A percentile compares a stretch with the other conserved stretches of the same genome.
phyloP scores from a whole-genome alignment of 768 basidiomycete genomes.

The Hypsizygus marmoreus region DNA sequence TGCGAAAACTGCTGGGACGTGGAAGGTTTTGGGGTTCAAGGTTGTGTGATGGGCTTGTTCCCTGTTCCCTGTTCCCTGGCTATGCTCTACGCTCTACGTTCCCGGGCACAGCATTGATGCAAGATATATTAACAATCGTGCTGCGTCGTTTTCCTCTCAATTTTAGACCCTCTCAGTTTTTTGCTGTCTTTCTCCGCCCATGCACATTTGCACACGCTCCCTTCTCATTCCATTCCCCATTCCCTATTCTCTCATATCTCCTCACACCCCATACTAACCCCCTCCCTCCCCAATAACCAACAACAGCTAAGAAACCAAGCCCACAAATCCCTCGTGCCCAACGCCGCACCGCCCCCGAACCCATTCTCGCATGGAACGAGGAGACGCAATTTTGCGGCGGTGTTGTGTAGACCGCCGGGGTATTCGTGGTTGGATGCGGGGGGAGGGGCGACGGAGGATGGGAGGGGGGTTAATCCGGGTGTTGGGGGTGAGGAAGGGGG shows the following conservation, averaged over 20 bases:
- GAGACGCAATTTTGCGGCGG: conserved; percentile 70
- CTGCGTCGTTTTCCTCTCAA: no score
- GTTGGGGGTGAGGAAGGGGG: conserved; percentile 16
- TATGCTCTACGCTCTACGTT: no score
- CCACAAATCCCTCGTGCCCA: conserved; percentile 67
- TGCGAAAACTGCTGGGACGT: no score
- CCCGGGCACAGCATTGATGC: no score
- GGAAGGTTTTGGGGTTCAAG: no score
- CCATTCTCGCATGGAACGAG: conserved; percentile 85
- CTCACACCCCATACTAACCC: neutral
- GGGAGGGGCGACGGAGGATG: conserved; percentile 68
- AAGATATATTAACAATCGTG: no score
- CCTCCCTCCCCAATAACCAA: conserved; percentile 9
- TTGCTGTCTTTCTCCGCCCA: no score
- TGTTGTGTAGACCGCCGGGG: conserved; percentile 80
- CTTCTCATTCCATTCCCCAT: no score
- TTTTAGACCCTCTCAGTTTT: no score
- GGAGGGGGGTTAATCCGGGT: conserved; percentile 73
- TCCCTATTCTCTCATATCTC: neutral
- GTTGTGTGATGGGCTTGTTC: no score
- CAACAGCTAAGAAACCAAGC: conserved; percentile 83
- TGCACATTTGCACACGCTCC: no score
- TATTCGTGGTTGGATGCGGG: conserved; percentile 76
- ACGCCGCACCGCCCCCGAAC: conserved; percentile 66
- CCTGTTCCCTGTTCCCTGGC: conserved; percentile 4